Base-by-base conservation (phyloP, 257 asterid genomes). In the Mentha longifolia region DNA sequence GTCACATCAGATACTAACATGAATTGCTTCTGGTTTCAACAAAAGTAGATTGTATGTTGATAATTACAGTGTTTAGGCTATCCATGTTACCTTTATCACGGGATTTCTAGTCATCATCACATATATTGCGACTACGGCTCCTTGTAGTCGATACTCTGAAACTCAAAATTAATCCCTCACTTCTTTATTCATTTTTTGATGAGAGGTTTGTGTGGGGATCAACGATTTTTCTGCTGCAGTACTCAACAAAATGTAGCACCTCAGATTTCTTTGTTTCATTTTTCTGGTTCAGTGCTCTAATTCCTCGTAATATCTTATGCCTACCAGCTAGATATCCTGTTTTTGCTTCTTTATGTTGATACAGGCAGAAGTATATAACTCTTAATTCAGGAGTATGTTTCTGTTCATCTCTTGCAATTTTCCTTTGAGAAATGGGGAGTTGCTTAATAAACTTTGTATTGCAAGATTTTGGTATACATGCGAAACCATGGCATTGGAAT, bases 351-450 rank as follows among this genome's bases (percentile, higher is more conserved):
- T 39, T 64, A 28, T 51, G 60, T 15, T 55, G 70, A 68, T 67
- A 65, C 52, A 28, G 45, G 37, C 70, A 12, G 63, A 45, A 54
- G 56, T 56, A 15, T 31, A 30, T 20, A 57, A 71, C 41, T 31
- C 60, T 50, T 55, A 16, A 13, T 43, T 73, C 66, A 46, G 41
- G 47, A 37, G 15, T 67, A 49, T 70, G 42, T 9, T 61, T 52
- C 49, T 54, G 22, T 33, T 37, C 17, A 2, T 20, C n/a, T 61
- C 22, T 35, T 49, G 69, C 46, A 19, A 47, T 47, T 7, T 45
- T 16, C 67, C 46, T 46, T 39, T 54, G 71, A 73, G 66, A 70
- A 33, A 61, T 6, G 47, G 30, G 52, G 39, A 35, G 67, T 52
- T 39, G 70, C 61, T 50, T 68, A 73, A 54, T 43, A 19, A 63